Evolutionary conservation across 257 asterid genomes (phyloP).

Genomic region (Nicotiana paniculata): DNA sequence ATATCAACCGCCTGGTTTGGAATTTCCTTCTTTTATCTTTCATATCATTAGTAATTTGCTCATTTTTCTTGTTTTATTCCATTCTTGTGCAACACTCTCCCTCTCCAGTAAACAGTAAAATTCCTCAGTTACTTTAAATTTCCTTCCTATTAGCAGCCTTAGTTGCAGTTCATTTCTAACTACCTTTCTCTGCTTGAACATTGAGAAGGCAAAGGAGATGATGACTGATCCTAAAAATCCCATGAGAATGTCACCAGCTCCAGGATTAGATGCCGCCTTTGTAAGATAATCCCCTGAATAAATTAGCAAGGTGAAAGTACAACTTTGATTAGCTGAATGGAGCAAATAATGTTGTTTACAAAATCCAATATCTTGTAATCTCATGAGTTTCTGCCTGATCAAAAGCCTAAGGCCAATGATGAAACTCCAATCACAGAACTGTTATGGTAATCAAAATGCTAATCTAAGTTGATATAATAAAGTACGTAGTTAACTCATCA

Average conservation of each 20-base stretch:
- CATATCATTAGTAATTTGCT: neutral
- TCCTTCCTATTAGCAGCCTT: neutral
- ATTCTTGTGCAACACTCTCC: neutral
- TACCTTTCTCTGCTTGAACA: slow-evolving; percentile 99
- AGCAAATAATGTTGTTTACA: neutral
- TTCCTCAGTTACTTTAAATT: neutral
- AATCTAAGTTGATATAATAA: neutral
- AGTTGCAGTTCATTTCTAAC: neutral
- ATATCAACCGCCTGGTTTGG: neutral
- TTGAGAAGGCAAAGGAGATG: slow-evolving; percentile 93
- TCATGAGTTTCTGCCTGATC: too few species aligned
- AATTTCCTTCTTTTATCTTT: neutral
- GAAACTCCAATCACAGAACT: neutral
- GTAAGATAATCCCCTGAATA: slow-evolving; percentile 77
- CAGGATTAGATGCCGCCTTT: slow-evolving; percentile 79
- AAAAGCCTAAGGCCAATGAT: too few species aligned
- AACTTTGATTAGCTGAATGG: neutral
- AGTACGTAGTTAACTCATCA: too few species aligned
- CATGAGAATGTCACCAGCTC: slow-evolving; percentile 94
- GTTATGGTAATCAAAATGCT: neutral
- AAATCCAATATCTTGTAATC: too few species aligned
- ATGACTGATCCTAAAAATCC: slow-evolving; percentile 95
- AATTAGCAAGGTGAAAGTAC: neutral
- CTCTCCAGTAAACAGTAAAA: neutral
- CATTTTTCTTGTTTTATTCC: neutral